phyloP scores from a whole-genome alignment of 2,329 filamentous ascomycete genomes.

The Microcyclospora pomicola region DNA sequence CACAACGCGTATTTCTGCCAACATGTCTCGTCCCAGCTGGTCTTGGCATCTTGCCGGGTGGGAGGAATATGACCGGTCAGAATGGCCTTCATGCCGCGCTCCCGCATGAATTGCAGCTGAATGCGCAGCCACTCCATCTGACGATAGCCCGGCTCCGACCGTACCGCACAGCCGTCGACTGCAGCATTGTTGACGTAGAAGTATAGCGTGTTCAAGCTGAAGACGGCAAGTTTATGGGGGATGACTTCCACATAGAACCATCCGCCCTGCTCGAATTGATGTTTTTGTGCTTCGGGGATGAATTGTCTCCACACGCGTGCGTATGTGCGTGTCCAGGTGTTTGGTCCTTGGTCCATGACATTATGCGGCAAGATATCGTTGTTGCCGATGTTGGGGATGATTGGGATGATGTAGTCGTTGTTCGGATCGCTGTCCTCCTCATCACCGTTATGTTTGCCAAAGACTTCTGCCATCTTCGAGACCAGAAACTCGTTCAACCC shows the following conservation, averaged over 20 bases:
- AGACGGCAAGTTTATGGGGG: conserved; percentile 68
- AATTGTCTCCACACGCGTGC: conserved; percentile 68
- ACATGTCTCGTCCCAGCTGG: conserved; percentile 88
- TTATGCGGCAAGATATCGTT: conserved; percentile 98
- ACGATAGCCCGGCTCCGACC: conserved; percentile 75
- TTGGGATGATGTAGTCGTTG: conserved; percentile 55
- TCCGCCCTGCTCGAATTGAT: conserved; percentile 81
- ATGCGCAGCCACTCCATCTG: conserved; percentile 94
- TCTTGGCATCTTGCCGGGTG: conserved; percentile 70
- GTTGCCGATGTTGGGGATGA: conserved; percentile 86
- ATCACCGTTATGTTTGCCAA: conserved; percentile 42
- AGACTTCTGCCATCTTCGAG: conserved; percentile 61
- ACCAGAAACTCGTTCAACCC: conserved; percentile 63
- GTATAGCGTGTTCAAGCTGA: conserved; percentile 82
- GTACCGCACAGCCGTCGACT: conserved; percentile 74
- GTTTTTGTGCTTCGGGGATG: conserved; percentile 82
- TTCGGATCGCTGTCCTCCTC: conserved; percentile 34
- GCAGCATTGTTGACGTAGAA: conserved; percentile 88
- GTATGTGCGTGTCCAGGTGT: conserved; percentile 69
- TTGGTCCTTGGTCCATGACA: conserved; percentile 73
- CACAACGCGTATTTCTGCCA: conserved; percentile 96
- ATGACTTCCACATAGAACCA: conserved; percentile 94
- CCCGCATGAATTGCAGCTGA: conserved; percentile 70
- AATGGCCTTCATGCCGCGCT: conserved; percentile 83
- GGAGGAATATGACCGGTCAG: conserved; percentile 90